These are phyloP conservation scores for Acacia confusa DNA, from an alignment of 306 rosid species.

Conservation along the genomic window DNA sequence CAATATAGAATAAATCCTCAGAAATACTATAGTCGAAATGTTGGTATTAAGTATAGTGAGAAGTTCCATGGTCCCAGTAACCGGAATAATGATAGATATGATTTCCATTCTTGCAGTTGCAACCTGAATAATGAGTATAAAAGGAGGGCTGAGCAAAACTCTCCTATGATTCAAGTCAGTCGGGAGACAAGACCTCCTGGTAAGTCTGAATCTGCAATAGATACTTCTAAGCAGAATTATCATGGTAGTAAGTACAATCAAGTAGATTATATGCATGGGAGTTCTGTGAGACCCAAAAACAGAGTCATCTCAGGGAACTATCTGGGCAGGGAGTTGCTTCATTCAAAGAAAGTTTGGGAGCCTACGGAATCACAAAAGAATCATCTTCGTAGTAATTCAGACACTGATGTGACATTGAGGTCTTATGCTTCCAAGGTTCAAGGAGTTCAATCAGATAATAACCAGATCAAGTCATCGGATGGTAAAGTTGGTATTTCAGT, in stretches of 20 bases:
- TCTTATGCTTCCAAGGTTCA: constrained; percentile 46
- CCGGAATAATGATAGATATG: constrained; percentile 51
- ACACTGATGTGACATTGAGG: constrained; percentile 58
- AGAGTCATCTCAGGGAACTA: constrained; percentile 55
- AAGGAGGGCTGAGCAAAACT: constrained; percentile 60
- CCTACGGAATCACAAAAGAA: constrained; percentile 72
- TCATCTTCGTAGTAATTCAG: constrained; percentile 68
- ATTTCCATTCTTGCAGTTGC: constrained; percentile 78
- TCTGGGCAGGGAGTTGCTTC: constrained; percentile 59
- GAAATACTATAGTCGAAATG: constrained; percentile 64
- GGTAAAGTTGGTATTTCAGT: constrained; percentile 41
- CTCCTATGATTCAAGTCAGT: constrained; percentile 47
- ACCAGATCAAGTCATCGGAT: constrained; percentile 46
- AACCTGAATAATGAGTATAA: constrained; percentile 62
- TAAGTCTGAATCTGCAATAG: constrained; percentile 62
- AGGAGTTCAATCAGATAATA: constrained; percentile 46
- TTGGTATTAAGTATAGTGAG: constrained; percentile 65
- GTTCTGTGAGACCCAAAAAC: constrained; percentile 66
- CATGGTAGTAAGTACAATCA: constrained; percentile 62
- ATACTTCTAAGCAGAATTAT: constrained; percentile 67
- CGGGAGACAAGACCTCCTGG: constrained; percentile 58
- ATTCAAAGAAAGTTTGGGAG: constrained; percentile 91
- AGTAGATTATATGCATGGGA: constrained; percentile 59
- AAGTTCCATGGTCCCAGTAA: constrained; percentile 62
- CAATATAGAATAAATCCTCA: constrained; percentile 53